Conservation (phyloP, 305 asterid species). For the Striga hermonthica region DNA sequence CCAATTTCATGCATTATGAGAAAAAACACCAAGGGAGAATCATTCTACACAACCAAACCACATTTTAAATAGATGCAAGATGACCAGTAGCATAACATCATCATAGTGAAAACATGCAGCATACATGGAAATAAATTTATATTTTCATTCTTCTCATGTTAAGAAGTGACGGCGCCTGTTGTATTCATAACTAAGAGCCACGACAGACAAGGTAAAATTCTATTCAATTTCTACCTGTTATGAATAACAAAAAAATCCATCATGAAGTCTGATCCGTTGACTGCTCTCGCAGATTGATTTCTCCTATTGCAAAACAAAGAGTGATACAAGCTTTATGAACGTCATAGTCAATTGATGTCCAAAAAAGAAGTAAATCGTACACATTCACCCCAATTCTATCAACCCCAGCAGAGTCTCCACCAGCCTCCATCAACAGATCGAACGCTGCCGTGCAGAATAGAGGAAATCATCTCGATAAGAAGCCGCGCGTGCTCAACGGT, state of each 20-base stretch:
- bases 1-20: constrained; percentile 12
- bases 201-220: constrained; percentile 21
- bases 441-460: too few relatives aligned
- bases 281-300: constrained; percentile 24
- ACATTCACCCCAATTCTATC: too few relatives aligned
- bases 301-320: constrained; percentile 23
- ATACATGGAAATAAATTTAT: neutral
- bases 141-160: neutral
- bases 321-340: constrained; percentile 26
- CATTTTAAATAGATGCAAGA: constrained; percentile 17
- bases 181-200: constrained; percentile 29
- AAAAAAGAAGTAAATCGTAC: too few relatives aligned
- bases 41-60: constrained; percentile 3
- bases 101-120: constrained; percentile 18
- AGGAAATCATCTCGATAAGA: too few relatives aligned
- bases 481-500: too few relatives aligned
- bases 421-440: too few relatives aligned
- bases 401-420: too few relatives aligned
- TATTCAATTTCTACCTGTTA: constrained; percentile 29
- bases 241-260: constrained; percentile 27
- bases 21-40: constrained; percentile 15
- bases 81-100: constrained; percentile 19
- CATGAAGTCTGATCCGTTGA: constrained; percentile 24
- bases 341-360: too few relatives aligned
- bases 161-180: constrained; percentile 2